Conservation (phyloP, 2,329 filamentous ascomycete species). For the Xylaria sp. region DNA sequence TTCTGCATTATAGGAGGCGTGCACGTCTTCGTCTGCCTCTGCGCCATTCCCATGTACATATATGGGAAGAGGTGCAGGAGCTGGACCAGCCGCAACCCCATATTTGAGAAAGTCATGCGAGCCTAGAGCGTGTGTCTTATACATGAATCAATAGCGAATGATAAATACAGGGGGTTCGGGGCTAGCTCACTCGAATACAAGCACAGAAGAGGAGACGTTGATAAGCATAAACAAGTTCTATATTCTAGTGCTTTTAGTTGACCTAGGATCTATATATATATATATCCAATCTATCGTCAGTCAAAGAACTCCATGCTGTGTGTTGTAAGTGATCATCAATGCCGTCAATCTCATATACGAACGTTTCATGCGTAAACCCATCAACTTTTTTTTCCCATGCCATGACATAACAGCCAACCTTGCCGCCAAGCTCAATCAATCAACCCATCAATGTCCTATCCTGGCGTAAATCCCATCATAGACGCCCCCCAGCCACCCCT, state of each 20-base stretch:
- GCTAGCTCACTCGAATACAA: neutral
- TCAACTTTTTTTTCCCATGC: neutral
- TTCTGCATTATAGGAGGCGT: conserved; percentile 39
- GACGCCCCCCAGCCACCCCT: conserved; percentile 78
- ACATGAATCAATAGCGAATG: no score
- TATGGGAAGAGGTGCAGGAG: conserved; percentile 39
- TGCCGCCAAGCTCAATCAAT: no score
- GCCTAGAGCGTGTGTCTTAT: conserved; percentile 2
- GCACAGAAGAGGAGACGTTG: no score
- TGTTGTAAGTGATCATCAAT: neutral
- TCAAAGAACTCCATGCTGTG: neutral
- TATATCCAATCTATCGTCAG: neutral
- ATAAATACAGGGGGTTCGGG: no score
- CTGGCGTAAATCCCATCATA: conserved; percentile 71
- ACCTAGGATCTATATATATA: neutral
- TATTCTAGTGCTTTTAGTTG: neutral
- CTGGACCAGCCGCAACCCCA: conserved; percentile 34
- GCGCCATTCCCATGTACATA: conserved; percentile 39
- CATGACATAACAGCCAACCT: no score
- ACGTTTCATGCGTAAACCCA: neutral
- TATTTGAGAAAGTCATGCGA: conserved; percentile 36
- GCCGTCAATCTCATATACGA: neutral
- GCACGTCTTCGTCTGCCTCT: conserved; percentile 39
- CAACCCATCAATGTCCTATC: no score
- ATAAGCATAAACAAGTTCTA: no score